Base-by-base conservation (phyloP, 2,329 filamentous ascomycete species). In the Cadophora sp. region DNA sequence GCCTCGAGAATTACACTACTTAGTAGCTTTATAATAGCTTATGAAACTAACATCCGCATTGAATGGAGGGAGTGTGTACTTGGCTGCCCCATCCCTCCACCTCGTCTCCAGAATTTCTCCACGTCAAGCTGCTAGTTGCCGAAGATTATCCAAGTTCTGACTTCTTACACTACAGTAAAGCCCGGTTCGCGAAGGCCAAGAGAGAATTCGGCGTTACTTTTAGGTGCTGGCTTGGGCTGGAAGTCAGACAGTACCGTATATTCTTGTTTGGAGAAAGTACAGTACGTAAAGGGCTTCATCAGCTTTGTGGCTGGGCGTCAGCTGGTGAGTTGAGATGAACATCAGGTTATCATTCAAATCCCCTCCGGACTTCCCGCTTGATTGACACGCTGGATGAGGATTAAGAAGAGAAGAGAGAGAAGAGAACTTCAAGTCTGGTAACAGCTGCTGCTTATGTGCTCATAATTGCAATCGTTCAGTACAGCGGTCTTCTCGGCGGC, bases 201-300 rank as follows among this genome's bases (percentile, higher is more conserved):
- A 58, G 13, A 7, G 11, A 2, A 13, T 56, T 58, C 7, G 14
- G 16, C 55, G 13, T 5, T 27, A 58, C 5, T 36, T 27, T 20
- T 24, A 9, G 20, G 50, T 11, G 8, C 11, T 39, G 27, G 27
- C 9, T n/a, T 4, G 18, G 43, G 7, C 14, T 8, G 30, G 30
- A 39, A 41, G 33, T 39, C n/a, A n/a, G n/a, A n/a, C 33, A 43
- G n/a, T 22, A 41, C 33, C n/a, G 2, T 9, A 41, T 30, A 30
- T 55, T 55, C 30, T 22, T 58, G n/a, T 58, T 58, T 56, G 6
- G 22, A 18, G n/a, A n/a, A n/a, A n/a, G n/a, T n/a, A n/a, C n/a
- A n/a, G n/a, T 58, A 41, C 53, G 53, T 22, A 36, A 39, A 56
- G 53, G 22, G 50, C 50, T 53, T 53, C 50, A 53, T 58, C 33